Evolutionary conservation across 1,139 yeast species (phyloP), one percentile per base, ranked within the genome.

Genomic region (Yamadazyma trypodendri): DNA sequence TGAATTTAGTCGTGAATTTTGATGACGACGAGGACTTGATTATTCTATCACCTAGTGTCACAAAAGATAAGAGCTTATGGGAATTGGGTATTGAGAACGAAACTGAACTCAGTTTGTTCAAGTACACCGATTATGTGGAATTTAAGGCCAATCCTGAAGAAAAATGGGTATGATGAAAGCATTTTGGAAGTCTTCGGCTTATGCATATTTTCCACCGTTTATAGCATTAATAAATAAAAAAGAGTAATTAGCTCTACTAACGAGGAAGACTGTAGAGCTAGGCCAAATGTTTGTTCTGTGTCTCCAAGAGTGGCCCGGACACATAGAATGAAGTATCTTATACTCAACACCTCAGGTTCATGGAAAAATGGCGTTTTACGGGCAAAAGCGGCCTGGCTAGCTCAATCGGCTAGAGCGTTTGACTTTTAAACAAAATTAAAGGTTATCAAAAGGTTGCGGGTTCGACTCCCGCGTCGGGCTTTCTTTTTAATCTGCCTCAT

Each of bases 1-100:
- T 89, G 81, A 89, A 92, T 56, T 71, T 92, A 49, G 95, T 88
- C 35, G 85, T 94, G 45, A 92, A 92, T 58, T 78, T 92, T 58
- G 96, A 88, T 23, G 88, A 85, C 52, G 66, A 62, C 35, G 58
- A 59, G 2, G 32, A 54, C 16, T 84, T 94, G 90, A 68, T 85
- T 3, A 61, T 92, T 44, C 51, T 49, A 31, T 55, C 65, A 36
- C 60, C 58, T 3, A 49, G 41, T 8, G 48, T 38, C 3, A 49
- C 52, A 1, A 69, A 70, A 24, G 62, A 61, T 11, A 72, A 68
- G 50, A 61, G 71, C 4, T 69, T 89, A 37, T 65, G 66, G 54
- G 81, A 81, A n/a, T 80, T 79, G 50, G 95, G 87, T 3, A 68
- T 87, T 42, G 83, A 83, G 45, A 89, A 92, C 60, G 99, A 92